Percentiles rank a stretch among this genome's conserved stretches.
Evolutionary conservation across 768 basidiomycete genomes (phyloP).

Genomic region (Lentinula raphanica): DNA sequence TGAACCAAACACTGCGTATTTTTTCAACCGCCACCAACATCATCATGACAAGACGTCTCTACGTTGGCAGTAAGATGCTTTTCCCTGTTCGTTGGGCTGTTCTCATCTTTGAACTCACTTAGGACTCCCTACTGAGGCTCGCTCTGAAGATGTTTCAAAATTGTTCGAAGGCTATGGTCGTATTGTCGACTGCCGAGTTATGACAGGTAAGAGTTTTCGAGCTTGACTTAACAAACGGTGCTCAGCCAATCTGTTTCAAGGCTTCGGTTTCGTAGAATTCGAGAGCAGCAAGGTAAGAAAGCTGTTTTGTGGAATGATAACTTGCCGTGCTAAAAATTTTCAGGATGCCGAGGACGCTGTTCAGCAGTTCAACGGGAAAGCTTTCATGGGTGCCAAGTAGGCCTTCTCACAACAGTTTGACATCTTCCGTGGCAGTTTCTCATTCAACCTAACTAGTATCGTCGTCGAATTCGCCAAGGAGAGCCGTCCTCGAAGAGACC

Average conservation of each 20-base stretch:
- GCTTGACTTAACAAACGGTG: not conserved
- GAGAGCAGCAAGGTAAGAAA: slow-evolving; percentile 67
- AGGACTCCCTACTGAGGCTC: slow-evolving; percentile 83
- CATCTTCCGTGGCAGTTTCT: not conserved
- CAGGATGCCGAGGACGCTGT: slow-evolving; percentile 96
- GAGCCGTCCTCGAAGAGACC: slow-evolving; percentile 76
- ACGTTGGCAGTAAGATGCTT: slow-evolving; percentile 67
- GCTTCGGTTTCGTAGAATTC: slow-evolving; percentile 97
- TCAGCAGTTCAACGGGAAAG: slow-evolving; percentile 78
- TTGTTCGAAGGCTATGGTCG: slow-evolving; percentile 89
- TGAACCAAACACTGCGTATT: not conserved
- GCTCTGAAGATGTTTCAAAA: slow-evolving; percentile 79
- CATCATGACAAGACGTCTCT: slow-evolving; percentile 75
- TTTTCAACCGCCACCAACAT: slow-evolving; percentile 24
- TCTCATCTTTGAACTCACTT: not conserved
- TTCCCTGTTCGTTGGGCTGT: slow-evolving; percentile 1
- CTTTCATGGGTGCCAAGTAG: slow-evolving; percentile 85
- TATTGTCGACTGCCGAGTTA: slow-evolving; percentile 87
- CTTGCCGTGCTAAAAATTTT: slow-evolving; percentile 5
- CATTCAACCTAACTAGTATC: slow-evolving; percentile 48
- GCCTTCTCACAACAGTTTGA: slow-evolving; percentile 10
- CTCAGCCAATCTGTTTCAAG: slow-evolving; percentile 29
- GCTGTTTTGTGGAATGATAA: not conserved
- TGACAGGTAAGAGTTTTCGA: slow-evolving; percentile 62
- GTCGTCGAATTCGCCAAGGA: slow-evolving; percentile 97